A percentile compares a stretch with the other conserved stretches of the same genome.
Evolutionary conservation across 2,329 filamentous ascomycete genomes (phyloP).

Genomic region (Paraphaeosphaeria sporulosa): DNA sequence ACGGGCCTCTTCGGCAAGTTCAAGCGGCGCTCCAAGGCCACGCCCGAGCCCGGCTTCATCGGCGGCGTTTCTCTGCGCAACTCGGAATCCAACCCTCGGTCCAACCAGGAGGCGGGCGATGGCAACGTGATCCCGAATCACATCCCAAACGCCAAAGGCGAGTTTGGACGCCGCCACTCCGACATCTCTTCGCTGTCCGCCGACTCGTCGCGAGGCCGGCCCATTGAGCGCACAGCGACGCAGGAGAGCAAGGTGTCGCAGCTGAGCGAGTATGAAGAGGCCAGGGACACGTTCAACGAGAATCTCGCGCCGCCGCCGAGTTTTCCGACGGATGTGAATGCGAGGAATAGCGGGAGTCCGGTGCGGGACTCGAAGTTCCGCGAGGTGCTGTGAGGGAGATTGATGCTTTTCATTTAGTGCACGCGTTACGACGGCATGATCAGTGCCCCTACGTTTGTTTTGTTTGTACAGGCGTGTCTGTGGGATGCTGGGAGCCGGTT

Average conservation of each 20-base stretch:
- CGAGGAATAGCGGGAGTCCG: slow-evolving; percentile 37
- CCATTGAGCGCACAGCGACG: slow-evolving; percentile 4
- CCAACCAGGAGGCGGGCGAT: background rate
- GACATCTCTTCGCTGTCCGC: slow-evolving; percentile 47
- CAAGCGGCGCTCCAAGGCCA: slow-evolving; percentile 49
- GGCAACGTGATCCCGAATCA: slow-evolving; percentile 21
- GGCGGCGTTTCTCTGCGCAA: slow-evolving; percentile 52
- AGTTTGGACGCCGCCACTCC: slow-evolving; percentile 28
- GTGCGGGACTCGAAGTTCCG: slow-evolving; percentile 44
- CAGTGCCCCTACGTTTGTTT: background rate
- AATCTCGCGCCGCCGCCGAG: slow-evolving; percentile 50
- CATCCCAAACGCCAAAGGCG: slow-evolving; percentile 15
- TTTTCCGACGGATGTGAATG: slow-evolving; percentile 38
- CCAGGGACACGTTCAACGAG: slow-evolving; percentile 59
- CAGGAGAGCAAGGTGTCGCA: background rate
- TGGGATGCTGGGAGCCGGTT: slow-evolving; percentile 9
- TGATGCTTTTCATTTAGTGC: background rate
- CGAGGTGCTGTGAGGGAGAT: slow-evolving; percentile 26
- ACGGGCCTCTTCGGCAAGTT: slow-evolving; percentile 49
- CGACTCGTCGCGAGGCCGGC: slow-evolving; percentile 31
- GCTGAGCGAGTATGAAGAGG: slow-evolving; percentile 60
- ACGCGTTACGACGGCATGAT: slow-evolving; percentile 9
- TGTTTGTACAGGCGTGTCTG: background rate
- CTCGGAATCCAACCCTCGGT: slow-evolving; percentile 23
- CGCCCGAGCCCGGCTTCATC: slow-evolving; percentile 48